These are phyloP conservation scores for Avena sativa DNA, from an alignment of 176 grass and related monocot genomes.

Conservation along the genomic window DNA sequence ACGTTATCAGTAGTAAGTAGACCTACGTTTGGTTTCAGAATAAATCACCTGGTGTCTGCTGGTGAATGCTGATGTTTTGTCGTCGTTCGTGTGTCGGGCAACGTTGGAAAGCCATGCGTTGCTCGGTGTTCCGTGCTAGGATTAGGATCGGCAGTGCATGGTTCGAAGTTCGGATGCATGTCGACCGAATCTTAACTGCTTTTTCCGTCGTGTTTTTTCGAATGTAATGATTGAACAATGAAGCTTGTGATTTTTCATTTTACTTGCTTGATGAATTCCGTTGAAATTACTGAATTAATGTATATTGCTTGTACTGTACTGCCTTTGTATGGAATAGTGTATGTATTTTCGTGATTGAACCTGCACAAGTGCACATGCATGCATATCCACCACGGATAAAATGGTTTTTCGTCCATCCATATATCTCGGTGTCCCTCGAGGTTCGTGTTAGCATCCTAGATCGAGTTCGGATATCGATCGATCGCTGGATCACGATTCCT, in stretches of 20 bases:
- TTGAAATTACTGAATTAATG: too few relatives aligned
- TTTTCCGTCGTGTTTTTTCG: background rate
- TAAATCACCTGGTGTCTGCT: conserved; percentile 1
- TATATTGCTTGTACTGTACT: too few relatives aligned
- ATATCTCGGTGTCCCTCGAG: background rate
- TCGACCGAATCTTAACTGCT: background rate
- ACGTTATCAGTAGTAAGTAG: background rate
- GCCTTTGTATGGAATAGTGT: too few relatives aligned
- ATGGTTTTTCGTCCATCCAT: background rate
- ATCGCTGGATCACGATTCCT: conserved; percentile 24
- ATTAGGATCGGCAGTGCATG: background rate
- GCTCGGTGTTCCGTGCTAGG: conserved; percentile 16
- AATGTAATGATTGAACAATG: background rate
- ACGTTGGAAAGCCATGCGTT: conserved; percentile 15
- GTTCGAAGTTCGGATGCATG: background rate
- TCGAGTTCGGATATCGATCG: background rate
- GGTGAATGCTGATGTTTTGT: conserved; percentile 4
- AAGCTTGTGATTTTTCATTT: conserved; percentile 9
- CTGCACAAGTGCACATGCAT: too few relatives aligned
- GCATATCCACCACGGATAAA: background rate
- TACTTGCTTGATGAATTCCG: background rate
- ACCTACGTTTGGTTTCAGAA: conserved; percentile 30
- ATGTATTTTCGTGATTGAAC: too few relatives aligned
- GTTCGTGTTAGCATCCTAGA: background rate
- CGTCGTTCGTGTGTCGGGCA: background rate